Evolutionary conservation across 257 asterid genomes (phyloP).

Genomic region (Scutellaria barbata): DNA sequence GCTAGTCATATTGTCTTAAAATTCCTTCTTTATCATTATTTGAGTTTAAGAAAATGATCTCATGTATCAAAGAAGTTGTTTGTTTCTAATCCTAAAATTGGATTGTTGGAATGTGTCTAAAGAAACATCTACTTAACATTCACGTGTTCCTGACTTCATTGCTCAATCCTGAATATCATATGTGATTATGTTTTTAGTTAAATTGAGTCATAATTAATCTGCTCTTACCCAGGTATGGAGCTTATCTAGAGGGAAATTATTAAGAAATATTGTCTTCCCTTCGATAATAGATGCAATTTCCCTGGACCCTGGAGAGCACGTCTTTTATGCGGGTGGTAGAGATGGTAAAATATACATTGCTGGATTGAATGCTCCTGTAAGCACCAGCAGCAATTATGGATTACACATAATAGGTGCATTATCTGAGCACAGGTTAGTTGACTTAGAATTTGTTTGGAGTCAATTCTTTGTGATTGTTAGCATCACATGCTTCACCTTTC

Average conservation of each 20-base stretch:
- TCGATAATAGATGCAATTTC: constrained; percentile 77
- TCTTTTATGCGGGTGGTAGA: constrained; percentile 93
- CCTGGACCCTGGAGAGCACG: constrained; percentile 80
- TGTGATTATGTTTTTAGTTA: neutral
- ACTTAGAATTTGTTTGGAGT: neutral
- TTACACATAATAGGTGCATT: constrained; percentile 65
- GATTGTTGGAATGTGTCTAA: constrained; percentile 11
- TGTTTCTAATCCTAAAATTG: neutral
- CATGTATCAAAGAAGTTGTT: constrained; percentile 10
- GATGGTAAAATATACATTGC: constrained; percentile 91
- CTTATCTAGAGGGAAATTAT: constrained; percentile 65
- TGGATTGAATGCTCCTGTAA: constrained; percentile 62
- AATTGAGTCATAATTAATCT: constrained; percentile 12
- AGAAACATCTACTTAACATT: neutral
- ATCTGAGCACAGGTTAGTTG: constrained; percentile 75
- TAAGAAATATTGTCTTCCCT: constrained; percentile 77
- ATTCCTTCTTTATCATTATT: neutral
- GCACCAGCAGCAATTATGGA: constrained; percentile 60
- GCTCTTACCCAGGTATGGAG: constrained; percentile 75
- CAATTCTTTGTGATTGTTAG: constrained; percentile 28
- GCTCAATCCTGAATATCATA: constrained; percentile 19
- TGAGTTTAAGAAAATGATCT: neutral
- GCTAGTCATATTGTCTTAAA: neutral
- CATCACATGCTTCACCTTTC: constrained; percentile 13
- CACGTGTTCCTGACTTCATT: neutral